Conservation (phyloP, 1,139 yeast genomes). For the Diutina rugosa region DNA sequence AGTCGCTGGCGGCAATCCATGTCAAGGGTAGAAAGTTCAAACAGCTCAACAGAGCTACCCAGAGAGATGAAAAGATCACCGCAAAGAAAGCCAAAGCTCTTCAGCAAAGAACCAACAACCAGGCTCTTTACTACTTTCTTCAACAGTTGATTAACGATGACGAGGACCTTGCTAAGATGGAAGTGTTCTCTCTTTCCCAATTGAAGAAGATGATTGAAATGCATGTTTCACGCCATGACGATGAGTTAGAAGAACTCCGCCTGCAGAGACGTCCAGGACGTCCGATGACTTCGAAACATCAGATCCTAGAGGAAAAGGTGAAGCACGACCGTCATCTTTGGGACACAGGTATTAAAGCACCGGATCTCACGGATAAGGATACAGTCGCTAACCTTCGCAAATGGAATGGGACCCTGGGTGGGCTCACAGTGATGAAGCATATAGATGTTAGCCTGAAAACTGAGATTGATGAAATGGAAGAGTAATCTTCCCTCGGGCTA, state of each 20-base stretch:
- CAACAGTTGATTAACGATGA: slow-evolving; percentile 43
- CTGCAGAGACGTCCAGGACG: slow-evolving; percentile 72
- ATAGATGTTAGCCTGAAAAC: neutral
- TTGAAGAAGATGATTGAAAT: slow-evolving; percentile 47
- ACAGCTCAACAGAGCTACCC: slow-evolving; percentile 73
- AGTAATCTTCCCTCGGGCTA: neutral
- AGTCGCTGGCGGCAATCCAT: slow-evolving; percentile 51
- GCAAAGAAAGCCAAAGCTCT: slow-evolving; percentile 40
- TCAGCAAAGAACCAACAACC: slow-evolving; percentile 49
- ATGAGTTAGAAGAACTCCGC: slow-evolving; percentile 49
- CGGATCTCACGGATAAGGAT: slow-evolving; percentile 51
- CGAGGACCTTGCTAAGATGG: slow-evolving; percentile 19
- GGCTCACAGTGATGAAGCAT: slow-evolving; percentile 34
- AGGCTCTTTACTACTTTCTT: slow-evolving; percentile 44
- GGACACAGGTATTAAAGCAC: slow-evolving; percentile 58
- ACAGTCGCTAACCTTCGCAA: slow-evolving; percentile 47
- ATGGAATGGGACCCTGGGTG: slow-evolving; percentile 82
- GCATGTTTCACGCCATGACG: slow-evolving; percentile 59
- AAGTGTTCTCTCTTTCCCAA: slow-evolving; percentile 38
- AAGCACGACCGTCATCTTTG: slow-evolving; percentile 51
- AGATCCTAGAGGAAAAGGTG: slow-evolving; percentile 45
- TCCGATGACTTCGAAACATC: slow-evolving; percentile 65
- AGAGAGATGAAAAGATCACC: slow-evolving; percentile 62
- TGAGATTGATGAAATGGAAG: slow-evolving; percentile 1
- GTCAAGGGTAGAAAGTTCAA: slow-evolving; percentile 84